Evolutionary conservation across 768 basidiomycete species (phyloP), one percentile per base, ranked within the genome.

Genomic region (Hirschioporus abietinus): DNA sequence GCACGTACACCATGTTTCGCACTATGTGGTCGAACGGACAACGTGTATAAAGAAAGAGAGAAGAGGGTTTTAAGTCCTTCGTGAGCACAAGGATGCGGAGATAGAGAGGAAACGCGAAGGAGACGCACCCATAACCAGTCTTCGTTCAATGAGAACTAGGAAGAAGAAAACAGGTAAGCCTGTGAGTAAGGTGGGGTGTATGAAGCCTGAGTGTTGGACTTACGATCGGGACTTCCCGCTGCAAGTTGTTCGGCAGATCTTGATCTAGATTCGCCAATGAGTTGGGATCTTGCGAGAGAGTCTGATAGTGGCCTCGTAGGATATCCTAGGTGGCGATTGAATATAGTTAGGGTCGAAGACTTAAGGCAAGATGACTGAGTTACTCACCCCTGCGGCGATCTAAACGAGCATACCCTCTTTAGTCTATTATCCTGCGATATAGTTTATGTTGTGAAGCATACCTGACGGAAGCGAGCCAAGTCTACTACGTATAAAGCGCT

Each of bases 401-500:
- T 86, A 66, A 10, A 64, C 23, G 58, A 26, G 58, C 26, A 57
- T 2, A 60, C 10, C 17, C 9, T 26, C 62, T 60, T 10, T 64
- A 20, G 35, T 10, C 65, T 79, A 70, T 72, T 88, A 86, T 71
- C 84, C 83, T 68, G 82, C n/a, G n/a, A n/a, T n/a, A n/a, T n/a
- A n/a, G 83, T 82, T 80, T 68, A 83, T 76, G 30, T 57, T 15
- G 12, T n/a, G 27, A 42, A n/a, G 73, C 82, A 24, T 68, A 92
- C 90, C 80, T 95, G 91, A 70, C 97, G 88, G 86, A 99, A 99
- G 42, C 92, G 88, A 60, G 93, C 92, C 10, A 99, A 86, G 76
- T 99, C 97, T 61, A 99, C 88, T 15, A 99, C 94, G 74, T 99
- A 99, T 4, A 99, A 80, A 0, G 97, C 97, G 76, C 95, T 97